Conservation (phyloP, 305 asterid genomes). For the Solanum aculeatissimum region DNA sequence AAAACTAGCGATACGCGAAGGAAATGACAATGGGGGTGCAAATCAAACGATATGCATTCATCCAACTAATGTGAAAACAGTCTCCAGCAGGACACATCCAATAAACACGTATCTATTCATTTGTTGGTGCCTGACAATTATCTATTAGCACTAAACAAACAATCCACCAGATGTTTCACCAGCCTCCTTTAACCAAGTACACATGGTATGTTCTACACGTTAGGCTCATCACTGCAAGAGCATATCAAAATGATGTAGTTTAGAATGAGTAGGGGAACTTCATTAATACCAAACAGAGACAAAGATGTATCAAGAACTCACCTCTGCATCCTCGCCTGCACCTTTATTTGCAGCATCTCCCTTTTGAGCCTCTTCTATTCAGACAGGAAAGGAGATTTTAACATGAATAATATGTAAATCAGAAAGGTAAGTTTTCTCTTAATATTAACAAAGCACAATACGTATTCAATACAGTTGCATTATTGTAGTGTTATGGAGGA, state of each 20-base stretch:
- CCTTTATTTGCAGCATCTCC: constrained; percentile 2
- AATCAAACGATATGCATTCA: constrained; percentile 23
- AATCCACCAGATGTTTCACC: not conserved
- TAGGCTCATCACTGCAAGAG: not conserved
- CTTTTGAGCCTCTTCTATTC: not conserved
- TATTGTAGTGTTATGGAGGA: not conserved
- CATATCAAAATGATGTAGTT: not conserved
- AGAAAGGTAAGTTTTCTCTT: not conserved
- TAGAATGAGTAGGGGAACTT: not conserved
- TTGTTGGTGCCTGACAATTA: not conserved
- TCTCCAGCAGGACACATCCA: constrained; percentile 7
- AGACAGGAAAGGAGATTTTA: not conserved
- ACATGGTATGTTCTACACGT: not conserved
- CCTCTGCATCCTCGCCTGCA: not conserved
- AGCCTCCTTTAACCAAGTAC: not conserved
- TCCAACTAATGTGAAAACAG: constrained; percentile 10
- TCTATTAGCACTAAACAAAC: not conserved
- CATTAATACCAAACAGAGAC: not conserved
- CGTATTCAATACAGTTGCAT: not conserved
- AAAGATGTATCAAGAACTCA: not conserved
- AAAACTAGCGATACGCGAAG: not conserved
- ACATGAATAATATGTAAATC: not conserved
- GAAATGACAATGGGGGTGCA: constrained; percentile 7
- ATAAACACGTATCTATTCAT: not conserved
- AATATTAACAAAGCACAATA: not conserved